Evolutionary conservation across 345 rosid species (phyloP), one percentile per base, ranked within the genome.

Genomic region (Brassica nigra): DNA sequence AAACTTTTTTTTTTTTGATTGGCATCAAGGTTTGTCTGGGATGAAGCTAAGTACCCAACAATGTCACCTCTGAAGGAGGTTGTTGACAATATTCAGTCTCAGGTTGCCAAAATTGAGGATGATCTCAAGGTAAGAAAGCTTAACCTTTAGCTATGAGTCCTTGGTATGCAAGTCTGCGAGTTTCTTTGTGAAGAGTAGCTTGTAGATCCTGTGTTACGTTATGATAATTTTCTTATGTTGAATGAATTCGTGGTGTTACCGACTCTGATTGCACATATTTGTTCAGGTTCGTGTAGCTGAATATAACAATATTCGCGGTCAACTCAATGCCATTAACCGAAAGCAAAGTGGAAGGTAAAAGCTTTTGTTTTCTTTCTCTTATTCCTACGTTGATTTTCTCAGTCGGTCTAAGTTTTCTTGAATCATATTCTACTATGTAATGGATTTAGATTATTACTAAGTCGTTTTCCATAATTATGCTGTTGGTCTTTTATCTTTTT

Each of bases 331-430:
- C 71, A 92, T 93, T 61, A 96, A 92, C 78, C 83, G 97, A 78
- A 96, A 96, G 88, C 98, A 96, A 79, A 96, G 92, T 85, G 99
- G 98, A 84, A 96, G 99, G 99, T 92, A 83, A 31, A 37, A 31
- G 0, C 3, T 59, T 74, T 67, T 34, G 14, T 0, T 12, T 36
- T 5, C 18, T 29, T 34, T 10, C 39, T 55, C 54, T 5, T 29
- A 64, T 69, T 68, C 8, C 29, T 11, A 52, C 12, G 47, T 66
- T 47, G 54, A 47, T 47, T 28, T 39, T 31, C 62, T 36, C 66
- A 9, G 4, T 65, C 7, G 31, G 18, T 70, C 23, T 62, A 9
- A 9, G 69, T 34, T 54, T 69, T 27, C 68, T 42, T 72, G 39
- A 58, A 78, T 12, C 37, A 54, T 78, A 33, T 42, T 68, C 49